phyloP scores from a whole-genome alignment of 2,329 filamentous ascomycete genomes.

The Dryadomyces sulphureus region DNA sequence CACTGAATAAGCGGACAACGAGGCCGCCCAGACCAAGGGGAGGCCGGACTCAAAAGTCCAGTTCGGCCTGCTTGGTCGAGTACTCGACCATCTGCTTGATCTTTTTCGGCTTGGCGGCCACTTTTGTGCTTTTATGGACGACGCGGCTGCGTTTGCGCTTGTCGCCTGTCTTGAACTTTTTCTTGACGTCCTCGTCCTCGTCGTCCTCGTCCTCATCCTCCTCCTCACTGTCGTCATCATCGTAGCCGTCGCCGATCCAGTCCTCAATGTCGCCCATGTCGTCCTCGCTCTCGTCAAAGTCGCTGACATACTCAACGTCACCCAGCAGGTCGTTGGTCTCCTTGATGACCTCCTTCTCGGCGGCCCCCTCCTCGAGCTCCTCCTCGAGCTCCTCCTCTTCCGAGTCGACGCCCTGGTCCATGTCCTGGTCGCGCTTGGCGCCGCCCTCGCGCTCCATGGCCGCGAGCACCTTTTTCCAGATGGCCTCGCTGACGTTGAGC shows the following conservation, averaged over 20 bases:
- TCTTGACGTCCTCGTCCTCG: conserved; percentile 24
- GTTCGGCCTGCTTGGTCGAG: not conserved
- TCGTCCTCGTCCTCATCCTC: conserved; percentile 44
- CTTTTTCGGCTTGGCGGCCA: conserved; percentile 25
- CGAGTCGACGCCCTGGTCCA: conserved; percentile 74
- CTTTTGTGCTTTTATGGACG: conserved; percentile 37
- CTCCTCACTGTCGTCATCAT: conserved; percentile 44
- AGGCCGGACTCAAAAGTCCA: not conserved
- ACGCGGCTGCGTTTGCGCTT: conserved; percentile 37
- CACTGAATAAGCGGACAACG: not conserved
- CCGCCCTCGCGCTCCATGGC: conserved; percentile 81
- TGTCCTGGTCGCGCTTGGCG: conserved; percentile 68
- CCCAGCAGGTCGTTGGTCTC: conserved; percentile 58
- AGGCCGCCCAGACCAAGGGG: no score
- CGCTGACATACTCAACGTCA: conserved; percentile 84
- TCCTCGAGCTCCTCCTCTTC: conserved; percentile 40
- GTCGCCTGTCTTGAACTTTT: conserved; percentile 41
- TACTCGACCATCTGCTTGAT: conserved; percentile 10
- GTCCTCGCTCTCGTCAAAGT: conserved; percentile 72
- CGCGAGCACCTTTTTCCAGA: conserved; percentile 94
- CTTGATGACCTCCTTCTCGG: conserved; percentile 2
- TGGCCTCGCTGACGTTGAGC: conserved; percentile 82
- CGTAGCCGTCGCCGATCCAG: conserved; percentile 67
- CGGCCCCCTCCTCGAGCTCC: conserved; percentile 57
- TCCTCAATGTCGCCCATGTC: conserved; percentile 75